Percentiles rank a stretch among this genome's conserved stretches.
phyloP scores from a whole-genome alignment of 148 eudicot genomes.

The Rhododendron kiyosumense region DNA sequence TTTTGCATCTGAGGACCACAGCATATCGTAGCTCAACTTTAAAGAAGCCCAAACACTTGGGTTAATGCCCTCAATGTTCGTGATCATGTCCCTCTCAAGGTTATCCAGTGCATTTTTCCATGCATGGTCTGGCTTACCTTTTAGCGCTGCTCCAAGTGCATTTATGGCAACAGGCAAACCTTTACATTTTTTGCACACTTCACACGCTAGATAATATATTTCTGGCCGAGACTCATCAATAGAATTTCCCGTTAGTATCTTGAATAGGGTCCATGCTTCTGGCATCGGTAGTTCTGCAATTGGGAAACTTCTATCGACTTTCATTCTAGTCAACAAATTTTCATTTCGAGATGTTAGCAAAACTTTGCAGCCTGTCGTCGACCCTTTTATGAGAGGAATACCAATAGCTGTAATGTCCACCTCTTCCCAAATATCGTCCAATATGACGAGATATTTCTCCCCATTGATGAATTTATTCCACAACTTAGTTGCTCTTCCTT shows the following conservation, averaged over 20 bases:
- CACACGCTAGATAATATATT: not conserved
- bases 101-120: conserved; percentile 14
- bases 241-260: not conserved
- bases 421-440: conserved; percentile 19
- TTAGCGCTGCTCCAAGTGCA: not conserved
- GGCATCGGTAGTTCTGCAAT: not conserved
- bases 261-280: conserved; percentile 6
- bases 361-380: conserved; percentile 3
- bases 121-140: not conserved
- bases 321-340: not conserved
- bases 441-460: not conserved
- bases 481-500: too few species aligned
- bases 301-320: not conserved
- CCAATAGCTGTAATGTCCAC: conserved; percentile 10
- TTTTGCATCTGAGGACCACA: not conserved
- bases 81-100: not conserved
- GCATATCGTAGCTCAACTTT: conserved; percentile 1
- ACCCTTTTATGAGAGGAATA: not conserved
- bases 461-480: not conserved
- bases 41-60: too few species aligned
- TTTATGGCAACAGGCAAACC: conserved; percentile 6
- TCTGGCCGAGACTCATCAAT: not conserved
- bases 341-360: conserved; percentile 8
- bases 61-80: not conserved
- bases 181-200: conserved; percentile 8